phyloP scores from a whole-genome alignment of 768 basidiomycete species.

The Mycena chlorophos region DNA sequence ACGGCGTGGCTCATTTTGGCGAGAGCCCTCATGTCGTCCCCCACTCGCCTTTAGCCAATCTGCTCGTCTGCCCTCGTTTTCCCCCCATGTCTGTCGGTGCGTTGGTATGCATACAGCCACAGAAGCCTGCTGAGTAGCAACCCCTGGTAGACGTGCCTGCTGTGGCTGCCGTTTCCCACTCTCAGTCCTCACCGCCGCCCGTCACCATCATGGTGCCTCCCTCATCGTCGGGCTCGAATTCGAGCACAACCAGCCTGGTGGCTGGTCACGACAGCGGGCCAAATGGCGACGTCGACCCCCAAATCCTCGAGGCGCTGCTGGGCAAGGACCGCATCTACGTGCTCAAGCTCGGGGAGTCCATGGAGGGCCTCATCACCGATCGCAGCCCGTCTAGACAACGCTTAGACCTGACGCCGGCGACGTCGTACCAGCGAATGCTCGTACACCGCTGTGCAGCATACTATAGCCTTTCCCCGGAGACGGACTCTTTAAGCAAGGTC shows the following conservation, averaged over 20 bases:
- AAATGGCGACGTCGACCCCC: slow-evolving; percentile 62
- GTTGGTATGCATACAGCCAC: neutral
- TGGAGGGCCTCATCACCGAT: slow-evolving; percentile 79
- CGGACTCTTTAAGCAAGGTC: slow-evolving; percentile 60
- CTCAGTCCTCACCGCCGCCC: slow-evolving; percentile 11
- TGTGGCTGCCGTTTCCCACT: neutral
- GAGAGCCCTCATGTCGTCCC: slow-evolving; percentile 2
- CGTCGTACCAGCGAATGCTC: slow-evolving; percentile 82
- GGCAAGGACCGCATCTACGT: slow-evolving; percentile 89
- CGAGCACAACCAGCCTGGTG: slow-evolving; percentile 16
- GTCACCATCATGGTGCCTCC: slow-evolving; percentile 21
- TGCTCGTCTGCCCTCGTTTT: neutral
- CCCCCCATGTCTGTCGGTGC: neutral
- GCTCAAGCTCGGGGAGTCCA: slow-evolving; percentile 82
- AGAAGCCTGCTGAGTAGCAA: neutral
- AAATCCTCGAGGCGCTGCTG: slow-evolving; percentile 82
- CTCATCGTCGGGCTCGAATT: slow-evolving; percentile 17
- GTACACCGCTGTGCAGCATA: slow-evolving; percentile 85
- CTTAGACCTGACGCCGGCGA: slow-evolving; percentile 66
- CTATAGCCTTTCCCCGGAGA: slow-evolving; percentile 73
- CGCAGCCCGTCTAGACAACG: slow-evolving; percentile 56
- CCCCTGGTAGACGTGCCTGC: neutral
- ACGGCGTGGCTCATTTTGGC: neutral
- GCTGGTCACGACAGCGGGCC: slow-evolving; percentile 19
- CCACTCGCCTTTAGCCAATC: slow-evolving; percentile 2